Conservation (phyloP, 805 yeast species). For the Kluyveromyces wickerhamii region DNA sequence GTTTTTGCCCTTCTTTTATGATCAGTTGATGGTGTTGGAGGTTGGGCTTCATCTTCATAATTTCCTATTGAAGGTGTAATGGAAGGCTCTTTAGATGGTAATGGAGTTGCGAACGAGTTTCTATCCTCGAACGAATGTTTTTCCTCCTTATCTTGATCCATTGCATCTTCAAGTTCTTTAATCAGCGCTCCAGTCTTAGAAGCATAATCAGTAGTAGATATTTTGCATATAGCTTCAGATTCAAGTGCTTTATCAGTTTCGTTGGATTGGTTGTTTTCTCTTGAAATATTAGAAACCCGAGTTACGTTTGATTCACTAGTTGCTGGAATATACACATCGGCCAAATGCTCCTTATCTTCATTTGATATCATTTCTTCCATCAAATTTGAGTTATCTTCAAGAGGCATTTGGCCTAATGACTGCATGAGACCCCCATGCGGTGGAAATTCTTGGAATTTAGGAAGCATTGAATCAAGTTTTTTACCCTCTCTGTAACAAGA, state of each 20-base stretch:
- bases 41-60: background rate
- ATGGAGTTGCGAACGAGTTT: background rate
- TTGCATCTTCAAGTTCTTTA: background rate
- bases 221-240: no score
- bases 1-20: slow-evolving; percentile 40
- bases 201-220: background rate
- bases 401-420: slow-evolving; percentile 12
- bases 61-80: background rate
- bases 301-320: no score
- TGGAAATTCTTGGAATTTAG: slow-evolving; percentile 6
- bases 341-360: no score
- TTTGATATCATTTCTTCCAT: no score
- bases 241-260: no score
- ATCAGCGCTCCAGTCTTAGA: background rate
- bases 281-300: no score
- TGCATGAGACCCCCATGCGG: slow-evolving; percentile 11
- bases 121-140: no score
- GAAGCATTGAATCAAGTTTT: slow-evolving; percentile 9
- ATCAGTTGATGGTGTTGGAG: slow-evolving; percentile 4
- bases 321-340: no score
- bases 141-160: no score
- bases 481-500: slow-evolving; percentile 43
- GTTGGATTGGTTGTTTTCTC: no score
- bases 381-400: background rate
- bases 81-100: background rate